These are phyloP conservation scores for Ichthyophthirius multifiliis DNA, from an alignment of 169 alveolate species.

Conservation along the genomic window DNA sequence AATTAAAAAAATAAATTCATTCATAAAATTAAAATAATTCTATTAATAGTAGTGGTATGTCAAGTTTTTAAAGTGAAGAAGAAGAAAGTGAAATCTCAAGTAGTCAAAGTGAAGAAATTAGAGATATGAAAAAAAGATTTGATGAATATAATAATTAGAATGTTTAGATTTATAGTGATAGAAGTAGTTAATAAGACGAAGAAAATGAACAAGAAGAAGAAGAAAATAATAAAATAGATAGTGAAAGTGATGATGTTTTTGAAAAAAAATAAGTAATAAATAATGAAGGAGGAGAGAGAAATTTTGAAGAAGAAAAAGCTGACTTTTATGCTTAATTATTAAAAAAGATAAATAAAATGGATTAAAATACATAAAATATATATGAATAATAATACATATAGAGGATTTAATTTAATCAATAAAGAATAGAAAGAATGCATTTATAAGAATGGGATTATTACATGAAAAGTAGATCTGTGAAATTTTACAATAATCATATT, in stretches of 20 bases:
- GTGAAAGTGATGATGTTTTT: neutral
- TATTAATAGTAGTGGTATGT: neutral
- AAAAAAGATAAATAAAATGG: neutral
- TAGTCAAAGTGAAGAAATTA: neutral
- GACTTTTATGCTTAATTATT: neutral
- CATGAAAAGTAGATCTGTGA: neutral
- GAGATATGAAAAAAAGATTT: neutral
- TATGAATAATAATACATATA: neutral
- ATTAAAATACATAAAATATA: no score
- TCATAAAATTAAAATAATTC: neutral
- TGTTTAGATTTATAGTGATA: neutral
- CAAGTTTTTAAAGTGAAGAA: neutral
- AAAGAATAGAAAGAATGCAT: neutral
- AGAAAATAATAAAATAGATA: neutral
- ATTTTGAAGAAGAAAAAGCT: neutral
- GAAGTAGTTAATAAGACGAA: neutral
- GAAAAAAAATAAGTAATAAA: neutral
- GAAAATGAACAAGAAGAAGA: neutral
- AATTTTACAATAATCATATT: neutral
- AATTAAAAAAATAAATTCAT: neutral
- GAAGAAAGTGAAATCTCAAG: neutral
- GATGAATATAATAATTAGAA: neutral
- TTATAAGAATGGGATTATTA: neutral
- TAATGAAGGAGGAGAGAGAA: neutral
- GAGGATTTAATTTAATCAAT: neutral